Evolutionary conservation across 495 filamentous ascomycete species (phyloP), one percentile per base, ranked within the genome.

Genomic region (Rostrohypoxylon terebratum): DNA sequence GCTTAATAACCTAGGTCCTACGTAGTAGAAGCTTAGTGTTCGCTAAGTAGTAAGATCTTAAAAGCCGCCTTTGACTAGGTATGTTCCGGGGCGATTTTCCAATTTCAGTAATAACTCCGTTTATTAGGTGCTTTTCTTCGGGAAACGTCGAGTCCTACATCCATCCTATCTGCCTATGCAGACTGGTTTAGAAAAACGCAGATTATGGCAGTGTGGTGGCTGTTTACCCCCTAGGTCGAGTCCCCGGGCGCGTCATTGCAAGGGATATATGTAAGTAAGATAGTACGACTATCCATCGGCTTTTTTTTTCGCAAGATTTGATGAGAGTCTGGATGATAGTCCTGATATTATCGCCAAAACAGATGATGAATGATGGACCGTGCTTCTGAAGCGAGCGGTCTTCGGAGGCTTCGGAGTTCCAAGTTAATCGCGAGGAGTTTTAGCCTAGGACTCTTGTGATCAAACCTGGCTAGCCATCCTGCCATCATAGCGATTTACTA

Each of bases 11-110:
- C n/a, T n/a, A n/a, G n/a, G n/a, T n/a, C n/a, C n/a, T 4, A 44
- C 20, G 9, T 13, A 16, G n/a, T n/a, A n/a, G n/a, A n/a, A 57
- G 67, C 21, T 45, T 45, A 45, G 42, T 45, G 36, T 71, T 78
- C 31, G 72, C 77, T 1, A 82, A 53, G 3, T 77, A 66, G 38
- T 57, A n/a, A n/a, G n/a, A 71, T 57, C 79, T 72, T 3, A 83
- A 69, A 61, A 78, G 13, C 66, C 60, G 31, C 81, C 42, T 20
- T 81, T 73, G 60, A 79, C 73, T 5, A 69, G 25, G 7, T 77
- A 73, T 7, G 79, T 80, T 25, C 80, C 81, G 13, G 80, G 69
- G 33, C 71, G 77, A 18, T 79, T 72, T 44, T 80, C 81, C 9
- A 64, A 73, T n/a, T 70, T 50, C 6, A 81, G 59, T n/a, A 81